Percentiles rank a stretch among this genome's conserved stretches.
phyloP scores from a whole-genome alignment of 1,284 basidiomycete species.

The Inonotus obliquus region DNA sequence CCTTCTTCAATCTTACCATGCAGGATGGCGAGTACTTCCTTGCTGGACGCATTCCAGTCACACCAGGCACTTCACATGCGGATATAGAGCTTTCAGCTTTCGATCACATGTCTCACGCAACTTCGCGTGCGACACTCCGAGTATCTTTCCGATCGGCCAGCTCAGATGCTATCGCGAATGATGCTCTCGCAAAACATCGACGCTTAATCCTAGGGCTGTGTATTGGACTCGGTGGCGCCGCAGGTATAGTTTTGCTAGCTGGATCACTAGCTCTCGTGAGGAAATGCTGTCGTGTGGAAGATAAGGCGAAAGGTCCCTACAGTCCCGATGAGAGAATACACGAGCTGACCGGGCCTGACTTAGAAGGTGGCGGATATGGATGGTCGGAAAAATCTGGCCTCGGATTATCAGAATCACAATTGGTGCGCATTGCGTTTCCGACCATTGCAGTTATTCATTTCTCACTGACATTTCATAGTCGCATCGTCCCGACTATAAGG shows the following conservation, averaged over 20 bases:
- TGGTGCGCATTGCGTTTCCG: conserved; percentile 21
- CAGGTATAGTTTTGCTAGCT: conserved; percentile 51
- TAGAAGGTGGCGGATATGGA: conserved; percentile 21
- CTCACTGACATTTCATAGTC: background rate
- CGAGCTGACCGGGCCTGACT: background rate
- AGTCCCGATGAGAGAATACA: background rate
- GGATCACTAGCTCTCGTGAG: conserved; percentile 51
- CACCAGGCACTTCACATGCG: conserved; percentile 35
- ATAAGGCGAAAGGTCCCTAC: conserved; percentile 38
- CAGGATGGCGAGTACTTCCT: conserved; percentile 27
- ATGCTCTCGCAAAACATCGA: conserved; percentile 26
- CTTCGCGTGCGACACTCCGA: conserved; percentile 58
- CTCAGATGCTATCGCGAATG: conserved; percentile 28
- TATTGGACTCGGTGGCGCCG: conserved; percentile 59
- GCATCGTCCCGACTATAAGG: conserved; percentile 1
- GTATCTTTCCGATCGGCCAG: conserved; percentile 42
- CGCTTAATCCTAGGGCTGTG: conserved; percentile 50
- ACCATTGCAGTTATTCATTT: conserved; percentile 11
- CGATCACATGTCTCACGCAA: conserved; percentile 61
- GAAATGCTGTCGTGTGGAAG: conserved; percentile 49
- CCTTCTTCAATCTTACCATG: conserved; percentile 6
- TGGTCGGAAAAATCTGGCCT: conserved; percentile 28
- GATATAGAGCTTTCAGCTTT: conserved; percentile 59
- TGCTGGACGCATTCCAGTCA: conserved; percentile 48
- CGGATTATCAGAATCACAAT: conserved; percentile 19